Evolutionary conservation across 257 asterid species (phyloP), one percentile per base, ranked within the genome.

Genomic region (Nicotiana noctiflora): DNA sequence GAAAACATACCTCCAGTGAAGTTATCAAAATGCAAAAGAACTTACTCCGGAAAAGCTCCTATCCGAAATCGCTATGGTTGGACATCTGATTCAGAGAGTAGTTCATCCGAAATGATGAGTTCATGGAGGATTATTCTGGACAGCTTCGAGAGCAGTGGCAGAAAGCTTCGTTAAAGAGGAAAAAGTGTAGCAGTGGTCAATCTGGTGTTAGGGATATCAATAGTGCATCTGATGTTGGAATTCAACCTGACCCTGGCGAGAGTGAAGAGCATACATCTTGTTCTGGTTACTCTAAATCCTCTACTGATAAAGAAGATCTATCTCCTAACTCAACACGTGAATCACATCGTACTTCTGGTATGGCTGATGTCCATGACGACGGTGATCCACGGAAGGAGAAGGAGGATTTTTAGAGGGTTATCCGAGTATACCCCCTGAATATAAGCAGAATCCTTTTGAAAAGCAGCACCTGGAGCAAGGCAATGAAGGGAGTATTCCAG

Each of bases 21-120:
- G 84, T 87, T 95, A 84, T 91, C 98, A 2, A 95, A 91, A 84
- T 89, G 98, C 84, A 93, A 91, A 80, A 90, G 99, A 8, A 93
- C 99, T n/a, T 95, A 93, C 85, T 93, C 97, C 52, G 96, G 95
- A 77, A 91, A 86, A 86, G 86, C 84, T 70, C 80, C 87, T 25
- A 17, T 82, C 49, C 85, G 85, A 29, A 29, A 29, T 29, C 31
- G 1, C 31, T 29, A 29, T 29, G 3, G 2, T 29, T 29, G 1
- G 31, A 29, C 31, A 29, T 29, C 31, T 29, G 31, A 29, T 29
- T 29, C 31, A 29, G 31, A 29, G 31, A 29, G 31, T 29, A 29
- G 31, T 29, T 29, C 31, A 29, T 29, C 31, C 3, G 31, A 29
- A 25, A 25, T 25, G 27, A 25, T 25, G 27, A 25, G 27, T 25